These are phyloP conservation scores for Theileria parva DNA, from an alignment of 169 alveolate genomes.

Conservation along the genomic window DNA sequence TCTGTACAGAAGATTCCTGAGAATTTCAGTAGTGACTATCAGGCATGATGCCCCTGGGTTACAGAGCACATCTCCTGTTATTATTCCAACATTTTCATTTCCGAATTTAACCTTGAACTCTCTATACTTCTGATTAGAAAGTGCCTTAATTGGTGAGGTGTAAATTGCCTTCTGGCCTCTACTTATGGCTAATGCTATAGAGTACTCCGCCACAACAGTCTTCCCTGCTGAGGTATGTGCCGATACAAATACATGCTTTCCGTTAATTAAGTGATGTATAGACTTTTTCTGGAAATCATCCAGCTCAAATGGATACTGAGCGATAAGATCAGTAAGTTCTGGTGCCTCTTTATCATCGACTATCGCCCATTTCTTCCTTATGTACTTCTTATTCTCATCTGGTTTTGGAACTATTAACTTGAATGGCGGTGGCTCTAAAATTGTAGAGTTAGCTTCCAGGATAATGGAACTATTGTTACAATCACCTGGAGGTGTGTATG, in stretches of 20 bases:
- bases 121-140: slow-evolving; percentile 95
- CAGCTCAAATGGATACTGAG: slow-evolving; percentile 90
- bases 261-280: slow-evolving; percentile 87
- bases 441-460: neutral
- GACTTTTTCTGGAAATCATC: slow-evolving; percentile 97
- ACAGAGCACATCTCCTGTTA: slow-evolving; percentile 98
- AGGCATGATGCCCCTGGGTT: slow-evolving; percentile 94
- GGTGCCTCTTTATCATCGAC: slow-evolving; percentile 65
- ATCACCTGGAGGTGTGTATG: neutral
- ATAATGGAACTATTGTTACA: neutral
- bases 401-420: slow-evolving; percentile 52
- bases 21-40: slow-evolving; percentile 98
- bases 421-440: slow-evolving; percentile 2
- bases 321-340: slow-evolving; percentile 67
- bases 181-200: slow-evolving; percentile 93
- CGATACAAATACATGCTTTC: slow-evolving; percentile 94
- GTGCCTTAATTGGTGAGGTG: slow-evolving; percentile 98
- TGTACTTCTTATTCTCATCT: slow-evolving; percentile 49
- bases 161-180: slow-evolving; percentile 92
- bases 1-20: slow-evolving; percentile 89
- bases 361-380: slow-evolving; percentile 76
- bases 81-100: slow-evolving; percentile 88
- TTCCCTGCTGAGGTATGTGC: slow-evolving; percentile 99
- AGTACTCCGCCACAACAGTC: slow-evolving; percentile 98
- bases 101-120: slow-evolving; percentile 87